Evolutionary conservation across 345 rosid genomes (phyloP).

Genomic region (Pugionium dolabratum): DNA sequence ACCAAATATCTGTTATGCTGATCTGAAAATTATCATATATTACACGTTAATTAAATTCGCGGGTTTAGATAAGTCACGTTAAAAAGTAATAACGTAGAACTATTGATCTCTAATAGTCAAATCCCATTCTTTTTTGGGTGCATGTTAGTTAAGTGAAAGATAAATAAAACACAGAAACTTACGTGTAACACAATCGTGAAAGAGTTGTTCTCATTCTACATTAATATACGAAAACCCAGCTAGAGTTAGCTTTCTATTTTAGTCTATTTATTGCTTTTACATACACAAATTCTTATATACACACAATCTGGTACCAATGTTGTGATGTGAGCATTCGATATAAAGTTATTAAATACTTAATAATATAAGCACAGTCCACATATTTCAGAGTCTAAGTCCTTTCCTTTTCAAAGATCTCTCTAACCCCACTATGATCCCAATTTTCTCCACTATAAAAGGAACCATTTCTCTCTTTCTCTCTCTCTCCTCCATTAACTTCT

Average conservation of each 20-base stretch:
- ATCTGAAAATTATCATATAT: not conserved
- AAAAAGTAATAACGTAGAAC: slow-evolving; percentile 12
- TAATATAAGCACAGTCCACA: slow-evolving; percentile 27
- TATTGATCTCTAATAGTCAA: not conserved
- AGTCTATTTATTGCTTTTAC: slow-evolving; percentile 36
- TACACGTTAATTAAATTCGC: not conserved
- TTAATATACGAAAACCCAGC: slow-evolving; percentile 4
- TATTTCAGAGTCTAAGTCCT: slow-evolving; percentile 22
- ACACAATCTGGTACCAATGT: slow-evolving; percentile 11
- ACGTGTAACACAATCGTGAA: slow-evolving; percentile 19
- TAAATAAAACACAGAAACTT: not conserved
- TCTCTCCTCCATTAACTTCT: slow-evolving; percentile 12
- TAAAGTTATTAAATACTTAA: not conserved
- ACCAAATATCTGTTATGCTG: slow-evolving; percentile 8
- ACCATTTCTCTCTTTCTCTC: slow-evolving; percentile 13
- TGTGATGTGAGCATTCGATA: slow-evolving; percentile 5
- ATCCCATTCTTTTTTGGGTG: slow-evolving; percentile 16
- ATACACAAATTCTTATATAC: slow-evolving; percentile 15
- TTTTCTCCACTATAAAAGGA: slow-evolving; percentile 30
- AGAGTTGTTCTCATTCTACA: slow-evolving; percentile 25
- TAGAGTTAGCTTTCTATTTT: slow-evolving; percentile 4
- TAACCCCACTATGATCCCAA: slow-evolving; percentile 32
- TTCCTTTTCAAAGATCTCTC: slow-evolving; percentile 36
- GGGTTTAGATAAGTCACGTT: not conserved
- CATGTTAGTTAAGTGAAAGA: slow-evolving; percentile 12